These are phyloP conservation scores for Xylariaceae sp. DNA, from an alignment of 2,329 filamentous ascomycete genomes.

Conservation along the genomic window DNA sequence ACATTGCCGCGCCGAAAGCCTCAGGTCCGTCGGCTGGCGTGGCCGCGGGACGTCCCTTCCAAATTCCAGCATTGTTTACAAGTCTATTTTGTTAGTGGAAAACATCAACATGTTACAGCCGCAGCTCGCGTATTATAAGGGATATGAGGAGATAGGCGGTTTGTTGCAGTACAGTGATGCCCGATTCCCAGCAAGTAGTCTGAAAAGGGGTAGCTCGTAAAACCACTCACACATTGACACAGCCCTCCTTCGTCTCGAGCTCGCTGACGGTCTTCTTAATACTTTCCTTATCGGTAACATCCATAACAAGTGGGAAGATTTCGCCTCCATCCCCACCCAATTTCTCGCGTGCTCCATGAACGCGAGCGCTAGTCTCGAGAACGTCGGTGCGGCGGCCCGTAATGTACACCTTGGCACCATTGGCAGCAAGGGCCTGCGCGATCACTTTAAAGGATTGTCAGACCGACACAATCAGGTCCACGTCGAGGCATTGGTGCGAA, in stretches of 20 bases:
- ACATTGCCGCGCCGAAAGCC: constrained; percentile 35
- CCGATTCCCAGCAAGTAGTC: neutral
- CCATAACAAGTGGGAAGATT: constrained; percentile 51
- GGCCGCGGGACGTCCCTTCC: constrained; percentile 15
- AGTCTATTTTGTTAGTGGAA: constrained; percentile 36
- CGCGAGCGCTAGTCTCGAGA: constrained; percentile 47
- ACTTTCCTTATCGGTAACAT: constrained; percentile 58
- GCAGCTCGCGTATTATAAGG: neutral
- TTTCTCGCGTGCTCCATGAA: constrained; percentile 51
- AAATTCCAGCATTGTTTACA: constrained; percentile 60
- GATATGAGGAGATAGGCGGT: neutral
- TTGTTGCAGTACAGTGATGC: neutral
- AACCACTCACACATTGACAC: constrained; percentile 52
- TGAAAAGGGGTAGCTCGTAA: neutral
- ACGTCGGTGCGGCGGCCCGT: constrained; percentile 52
- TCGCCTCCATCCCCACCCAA: constrained; percentile 49
- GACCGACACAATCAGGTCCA: neutral
- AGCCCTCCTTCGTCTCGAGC: constrained; percentile 56
- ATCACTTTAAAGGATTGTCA: constrained; percentile 43
- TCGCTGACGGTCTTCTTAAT: constrained; percentile 54
- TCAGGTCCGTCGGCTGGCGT: constrained; percentile 34
- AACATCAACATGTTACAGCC: neutral
- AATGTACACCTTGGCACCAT: constrained; percentile 46
- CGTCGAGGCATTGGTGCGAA: neutral
- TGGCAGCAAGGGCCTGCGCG: constrained; percentile 51